A percentile compares a stretch with the other conserved stretches of the same genome.
Evolutionary conservation across 257 asterid species (phyloP).

Genomic region (Vinca minor): DNA sequence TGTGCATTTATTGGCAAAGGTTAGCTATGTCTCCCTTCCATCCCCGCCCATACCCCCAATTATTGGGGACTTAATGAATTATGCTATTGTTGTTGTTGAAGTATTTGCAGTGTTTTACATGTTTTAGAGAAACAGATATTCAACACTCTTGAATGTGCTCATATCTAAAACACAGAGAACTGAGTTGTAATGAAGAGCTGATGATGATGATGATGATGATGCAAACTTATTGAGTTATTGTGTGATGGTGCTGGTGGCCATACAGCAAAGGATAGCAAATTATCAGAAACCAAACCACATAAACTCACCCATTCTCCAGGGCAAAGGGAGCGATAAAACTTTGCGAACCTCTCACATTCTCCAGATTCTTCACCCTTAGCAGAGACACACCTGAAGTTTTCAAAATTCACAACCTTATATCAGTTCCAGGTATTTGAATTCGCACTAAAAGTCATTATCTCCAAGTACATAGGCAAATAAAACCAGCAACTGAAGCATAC

Average conservation of each 20-base stretch:
- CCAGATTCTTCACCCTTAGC: slow-evolving; percentile 65
- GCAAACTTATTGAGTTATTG: too few relatives aligned
- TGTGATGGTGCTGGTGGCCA: too few relatives aligned
- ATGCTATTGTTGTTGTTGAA: neutral
- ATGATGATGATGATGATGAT: too few relatives aligned
- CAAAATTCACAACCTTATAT: neutral
- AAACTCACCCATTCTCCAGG: slow-evolving; percentile 90
- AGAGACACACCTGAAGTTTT: slow-evolving; percentile 48
- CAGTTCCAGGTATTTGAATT: neutral
- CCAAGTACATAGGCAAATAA: neutral
- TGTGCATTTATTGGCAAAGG: too few relatives aligned
- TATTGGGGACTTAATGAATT: too few relatives aligned
- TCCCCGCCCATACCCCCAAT: too few relatives aligned
- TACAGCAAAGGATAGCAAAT: neutral
- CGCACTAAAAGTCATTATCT: neutral
- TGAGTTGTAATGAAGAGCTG: too few relatives aligned
- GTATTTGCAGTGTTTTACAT: neutral
- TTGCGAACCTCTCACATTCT: slow-evolving; percentile 55
- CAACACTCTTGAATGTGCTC: neutral
- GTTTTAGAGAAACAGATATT: neutral
- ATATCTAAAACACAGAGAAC: too few relatives aligned
- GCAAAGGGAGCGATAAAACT: slow-evolving; percentile 73
- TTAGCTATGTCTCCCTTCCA: too few relatives aligned
- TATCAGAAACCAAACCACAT: neutral
- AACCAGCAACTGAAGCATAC: too few relatives aligned